These are phyloP conservation scores for Sporothrix brunneoviolacea DNA, from an alignment of 2,329 filamentous ascomycete genomes.

Conservation along the genomic window DNA sequence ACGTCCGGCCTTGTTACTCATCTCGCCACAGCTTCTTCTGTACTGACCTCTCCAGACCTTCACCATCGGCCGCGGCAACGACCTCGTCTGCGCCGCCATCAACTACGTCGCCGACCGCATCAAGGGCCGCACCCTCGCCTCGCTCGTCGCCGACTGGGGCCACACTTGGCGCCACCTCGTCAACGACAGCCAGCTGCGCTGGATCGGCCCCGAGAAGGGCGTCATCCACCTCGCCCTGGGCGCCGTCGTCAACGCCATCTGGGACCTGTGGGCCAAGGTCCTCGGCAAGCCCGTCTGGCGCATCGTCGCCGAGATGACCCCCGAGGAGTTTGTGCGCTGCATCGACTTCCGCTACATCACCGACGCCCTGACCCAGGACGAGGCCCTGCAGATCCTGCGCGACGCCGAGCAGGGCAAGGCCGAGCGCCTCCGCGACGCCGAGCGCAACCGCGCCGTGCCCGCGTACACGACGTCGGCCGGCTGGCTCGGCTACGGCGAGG, in stretches of 20 bases:
- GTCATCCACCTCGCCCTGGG: constrained; percentile 89
- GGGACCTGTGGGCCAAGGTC: constrained; percentile 91
- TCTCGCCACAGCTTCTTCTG: too few species aligned
- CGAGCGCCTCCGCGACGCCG: constrained; percentile 65
- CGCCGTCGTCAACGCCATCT: constrained; percentile 83
- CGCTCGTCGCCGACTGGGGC: constrained; percentile 74
- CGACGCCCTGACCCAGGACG: constrained; percentile 81
- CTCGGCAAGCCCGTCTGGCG: constrained; percentile 85
- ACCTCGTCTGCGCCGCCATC: constrained; percentile 84
- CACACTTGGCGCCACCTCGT: constrained; percentile 89
- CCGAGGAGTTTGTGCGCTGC: constrained; percentile 77
- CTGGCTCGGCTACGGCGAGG: constrained; percentile 85
- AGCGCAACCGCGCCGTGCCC: constrained; percentile 68
- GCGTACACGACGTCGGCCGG: constrained; percentile 88
- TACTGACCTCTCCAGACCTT: constrained; percentile 47
- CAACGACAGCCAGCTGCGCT: constrained; percentile 80
- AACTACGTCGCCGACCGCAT: constrained; percentile 70
- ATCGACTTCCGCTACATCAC: constrained; percentile 95
- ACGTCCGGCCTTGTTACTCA: too few species aligned
- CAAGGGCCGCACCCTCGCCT: constrained; percentile 66
- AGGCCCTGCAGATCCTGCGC: constrained; percentile 66
- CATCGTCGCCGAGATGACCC: constrained; percentile 82
- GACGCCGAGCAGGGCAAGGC: constrained; percentile 61
- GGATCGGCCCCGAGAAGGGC: constrained; percentile 92
- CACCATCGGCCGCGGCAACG: constrained; percentile 84